Percentiles rank a stretch among this genome's conserved stretches.
Evolutionary conservation across 2,329 filamentous ascomycete species (phyloP).

Genomic region (Hansfordia pulvinata): DNA sequence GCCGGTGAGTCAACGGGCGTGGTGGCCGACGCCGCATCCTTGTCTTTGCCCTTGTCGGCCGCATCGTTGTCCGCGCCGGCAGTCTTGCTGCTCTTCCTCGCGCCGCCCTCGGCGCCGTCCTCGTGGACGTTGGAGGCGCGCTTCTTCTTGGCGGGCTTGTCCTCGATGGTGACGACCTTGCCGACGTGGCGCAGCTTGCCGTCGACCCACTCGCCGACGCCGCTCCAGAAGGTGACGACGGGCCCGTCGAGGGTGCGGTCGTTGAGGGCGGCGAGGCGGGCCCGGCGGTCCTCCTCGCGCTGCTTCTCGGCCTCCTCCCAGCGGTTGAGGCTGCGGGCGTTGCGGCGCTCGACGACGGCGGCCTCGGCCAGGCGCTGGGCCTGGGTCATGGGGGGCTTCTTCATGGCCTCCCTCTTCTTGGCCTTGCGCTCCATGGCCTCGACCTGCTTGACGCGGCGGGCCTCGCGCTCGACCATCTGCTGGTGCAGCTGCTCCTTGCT

Average conservation of each 20-base stretch:
- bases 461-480: slow-evolving; percentile 62
- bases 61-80: no score
- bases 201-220: slow-evolving; percentile 69
- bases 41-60: slow-evolving; percentile 16
- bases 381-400: slow-evolving; percentile 76
- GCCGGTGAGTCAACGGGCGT: no score
- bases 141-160: slow-evolving; percentile 40
- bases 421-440: slow-evolving; percentile 53
- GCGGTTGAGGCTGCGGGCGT: slow-evolving; percentile 78
- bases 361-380: slow-evolving; percentile 74
- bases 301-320: slow-evolving; percentile 92
- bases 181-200: slow-evolving; percentile 62
- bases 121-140: no score
- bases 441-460: slow-evolving; percentile 56
- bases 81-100: slow-evolving; percentile 20
- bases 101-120: no score
- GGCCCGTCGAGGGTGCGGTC: slow-evolving; percentile 78
- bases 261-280: slow-evolving; percentile 75
- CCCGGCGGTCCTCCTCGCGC: slow-evolving; percentile 69
- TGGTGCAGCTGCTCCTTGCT: slow-evolving; percentile 51
- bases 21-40: slow-evolving; percentile 5
- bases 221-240: slow-evolving; percentile 87
- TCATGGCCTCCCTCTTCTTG: slow-evolving; percentile 58
- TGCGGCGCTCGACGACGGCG: slow-evolving; percentile 68
- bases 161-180: slow-evolving; percentile 47